Percentiles rank a stretch among this genome's conserved stretches.
Evolutionary conservation across 495 filamentous ascomycete species (phyloP).

Genomic region (Xylaria venustula): DNA sequence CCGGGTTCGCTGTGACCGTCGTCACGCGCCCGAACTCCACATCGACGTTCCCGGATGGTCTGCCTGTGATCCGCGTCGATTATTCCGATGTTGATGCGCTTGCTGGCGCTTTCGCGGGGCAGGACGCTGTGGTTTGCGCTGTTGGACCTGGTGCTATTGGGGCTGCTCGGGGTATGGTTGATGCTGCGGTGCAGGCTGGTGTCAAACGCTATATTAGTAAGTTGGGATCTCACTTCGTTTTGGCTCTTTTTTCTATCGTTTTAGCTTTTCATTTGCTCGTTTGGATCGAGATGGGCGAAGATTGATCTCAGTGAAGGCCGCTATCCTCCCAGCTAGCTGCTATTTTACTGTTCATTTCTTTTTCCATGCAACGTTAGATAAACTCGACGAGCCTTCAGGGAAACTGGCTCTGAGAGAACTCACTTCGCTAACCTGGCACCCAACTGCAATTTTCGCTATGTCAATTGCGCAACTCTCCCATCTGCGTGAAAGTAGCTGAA

Average conservation of each 20-base stretch:
- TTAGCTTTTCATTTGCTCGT: no score
- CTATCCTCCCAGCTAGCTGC: no score
- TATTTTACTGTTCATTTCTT: not conserved
- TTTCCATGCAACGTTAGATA: no score
- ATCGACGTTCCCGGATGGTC: conserved; percentile 25
- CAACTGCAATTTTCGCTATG: no score
- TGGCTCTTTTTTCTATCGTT: not conserved
- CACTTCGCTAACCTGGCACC: not conserved
- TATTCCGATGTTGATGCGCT: conserved; percentile 43
- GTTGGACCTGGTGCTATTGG: conserved; percentile 29
- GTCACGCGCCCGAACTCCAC: conserved; percentile 42
- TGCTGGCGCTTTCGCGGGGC: conserved; percentile 34
- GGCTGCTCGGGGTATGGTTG: conserved; percentile 41
- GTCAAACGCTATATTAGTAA: conserved; percentile 46
- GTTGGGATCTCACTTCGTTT: not conserved
- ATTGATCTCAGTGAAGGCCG: no score
- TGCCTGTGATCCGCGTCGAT: conserved; percentile 38
- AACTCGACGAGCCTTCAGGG: no score
- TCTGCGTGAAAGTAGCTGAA: no score
- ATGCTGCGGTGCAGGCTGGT: conserved; percentile 49
- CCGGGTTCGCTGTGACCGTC: conserved; percentile 49
- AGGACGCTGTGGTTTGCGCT: conserved; percentile 46
- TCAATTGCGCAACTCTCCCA: no score
- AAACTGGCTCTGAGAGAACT: not conserved
- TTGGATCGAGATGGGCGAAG: no score